These are phyloP conservation scores for Populus deltoides DNA, from an alignment of 345 rosid species.

Conservation along the genomic window DNA sequence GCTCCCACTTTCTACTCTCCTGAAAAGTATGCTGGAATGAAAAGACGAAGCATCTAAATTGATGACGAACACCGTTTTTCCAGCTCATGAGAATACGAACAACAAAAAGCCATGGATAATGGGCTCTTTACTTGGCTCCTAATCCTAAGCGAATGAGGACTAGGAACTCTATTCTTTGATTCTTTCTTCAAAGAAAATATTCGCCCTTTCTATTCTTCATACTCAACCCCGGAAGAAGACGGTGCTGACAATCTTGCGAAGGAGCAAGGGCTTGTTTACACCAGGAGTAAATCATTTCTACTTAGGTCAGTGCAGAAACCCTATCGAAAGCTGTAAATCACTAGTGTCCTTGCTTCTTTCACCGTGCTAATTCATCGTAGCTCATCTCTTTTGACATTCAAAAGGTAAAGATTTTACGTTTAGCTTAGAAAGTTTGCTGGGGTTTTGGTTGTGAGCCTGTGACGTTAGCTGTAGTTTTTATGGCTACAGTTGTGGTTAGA, in stretches of 20 bases:
- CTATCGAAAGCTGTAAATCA: no score
- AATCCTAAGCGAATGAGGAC: neutral
- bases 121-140: constrained; percentile 18
- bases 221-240: neutral
- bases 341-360: neutral
- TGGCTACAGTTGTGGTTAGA: no score
- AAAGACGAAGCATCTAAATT: constrained; percentile 1
- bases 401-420: no score
- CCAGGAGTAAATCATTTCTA: neutral
- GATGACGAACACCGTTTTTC: neutral
- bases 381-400: neutral
- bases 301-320: neutral
- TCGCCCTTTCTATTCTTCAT: constrained; percentile 6
- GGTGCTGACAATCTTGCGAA: neutral
- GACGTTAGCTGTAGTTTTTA: no score
- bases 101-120: constrained; percentile 11
- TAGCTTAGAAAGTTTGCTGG: no score
- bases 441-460: no score
- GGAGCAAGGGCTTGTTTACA: neutral
- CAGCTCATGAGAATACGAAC: constrained; percentile 8
- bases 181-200: constrained; percentile 16
- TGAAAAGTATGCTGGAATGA: neutral
- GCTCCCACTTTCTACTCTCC: neutral
- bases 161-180: neutral
- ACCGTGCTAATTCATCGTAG: neutral